Evolutionary conservation across 1,284 basidiomycete species (phyloP).

Genomic region (Apiotrichum montevideense): DNA sequence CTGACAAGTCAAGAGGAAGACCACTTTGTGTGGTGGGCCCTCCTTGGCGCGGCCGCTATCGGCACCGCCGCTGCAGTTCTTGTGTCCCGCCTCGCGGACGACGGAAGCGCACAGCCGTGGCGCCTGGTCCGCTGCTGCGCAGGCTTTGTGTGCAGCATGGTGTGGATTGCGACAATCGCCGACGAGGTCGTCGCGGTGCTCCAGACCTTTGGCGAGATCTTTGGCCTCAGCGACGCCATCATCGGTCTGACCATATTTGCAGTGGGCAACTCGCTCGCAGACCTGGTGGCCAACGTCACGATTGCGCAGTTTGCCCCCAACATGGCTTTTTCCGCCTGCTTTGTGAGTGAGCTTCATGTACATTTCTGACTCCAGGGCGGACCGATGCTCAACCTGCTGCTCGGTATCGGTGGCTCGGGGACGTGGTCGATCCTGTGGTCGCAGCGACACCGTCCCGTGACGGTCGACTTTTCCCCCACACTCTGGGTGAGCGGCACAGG

Average conservation of each 20-base stretch:
- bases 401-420: constrained; percentile 51
- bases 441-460: constrained; percentile 58
- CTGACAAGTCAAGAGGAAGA: constrained; percentile 52
- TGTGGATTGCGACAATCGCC: constrained; percentile 94
- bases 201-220: constrained; percentile 85
- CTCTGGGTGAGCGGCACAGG: constrained; percentile 76
- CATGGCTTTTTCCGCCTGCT: constrained; percentile 51
- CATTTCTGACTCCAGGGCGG: constrained; percentile 14
- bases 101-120: constrained; percentile 57
- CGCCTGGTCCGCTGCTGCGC: constrained; percentile 73
- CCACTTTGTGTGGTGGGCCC: constrained; percentile 53
- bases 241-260: constrained; percentile 95
- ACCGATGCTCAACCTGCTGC: constrained; percentile 86
- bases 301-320: constrained; percentile 59
- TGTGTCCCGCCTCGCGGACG: constrained; percentile 59
- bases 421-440: constrained; percentile 42
- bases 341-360: constrained; percentile 9
- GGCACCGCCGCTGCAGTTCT: constrained; percentile 56
- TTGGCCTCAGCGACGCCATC: constrained; percentile 94
- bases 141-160: constrained; percentile 79
- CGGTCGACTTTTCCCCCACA: constrained; percentile 73
- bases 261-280: constrained; percentile 89
- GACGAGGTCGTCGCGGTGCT: constrained; percentile 87
- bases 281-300: constrained; percentile 93
- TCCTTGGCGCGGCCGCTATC: constrained; percentile 54